phyloP scores from a whole-genome alignment of 2,329 filamentous ascomycete genomes.

The Alternaria panax region DNA sequence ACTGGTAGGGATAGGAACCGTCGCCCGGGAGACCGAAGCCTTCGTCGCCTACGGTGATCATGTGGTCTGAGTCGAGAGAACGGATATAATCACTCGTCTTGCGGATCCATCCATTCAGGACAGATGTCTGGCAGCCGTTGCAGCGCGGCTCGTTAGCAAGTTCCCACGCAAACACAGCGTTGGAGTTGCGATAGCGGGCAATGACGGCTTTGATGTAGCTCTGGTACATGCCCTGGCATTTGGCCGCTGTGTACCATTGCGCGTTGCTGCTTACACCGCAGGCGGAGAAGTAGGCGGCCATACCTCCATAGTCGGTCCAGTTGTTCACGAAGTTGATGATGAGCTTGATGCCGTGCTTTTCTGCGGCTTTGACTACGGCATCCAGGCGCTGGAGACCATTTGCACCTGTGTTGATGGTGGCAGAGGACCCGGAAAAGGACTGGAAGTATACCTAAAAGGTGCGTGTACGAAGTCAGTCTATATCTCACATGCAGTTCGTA shows the following conservation, averaged over 20 bases:
- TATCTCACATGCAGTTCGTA: no score
- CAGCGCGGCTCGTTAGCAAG: slow-evolving; percentile 72
- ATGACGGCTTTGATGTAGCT: slow-evolving; percentile 68
- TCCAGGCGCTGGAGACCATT: slow-evolving; percentile 71
- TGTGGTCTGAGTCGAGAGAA: slow-evolving; percentile 65
- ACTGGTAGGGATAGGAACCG: slow-evolving; percentile 60
- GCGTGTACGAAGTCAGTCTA: no score
- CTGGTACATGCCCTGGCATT: slow-evolving; percentile 62
- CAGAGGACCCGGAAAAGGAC: slow-evolving; percentile 56
- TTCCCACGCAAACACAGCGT: slow-evolving; percentile 72
- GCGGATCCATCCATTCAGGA: slow-evolving; percentile 67
- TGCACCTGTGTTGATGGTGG: slow-evolving; percentile 68
- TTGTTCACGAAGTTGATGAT: slow-evolving; percentile 74
- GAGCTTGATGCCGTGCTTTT: slow-evolving; percentile 66
- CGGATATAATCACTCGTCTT: slow-evolving; percentile 69
- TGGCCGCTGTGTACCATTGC: slow-evolving; percentile 64
- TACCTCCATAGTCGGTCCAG: slow-evolving; percentile 73
- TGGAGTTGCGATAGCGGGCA: slow-evolving; percentile 64
- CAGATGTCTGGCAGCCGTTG: slow-evolving; percentile 63
- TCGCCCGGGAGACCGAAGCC: slow-evolving; percentile 61
- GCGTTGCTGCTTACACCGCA: slow-evolving; percentile 61
- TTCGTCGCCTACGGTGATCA: slow-evolving; percentile 71
- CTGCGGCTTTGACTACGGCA: slow-evolving; percentile 67
- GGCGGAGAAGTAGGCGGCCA: slow-evolving; percentile 64
- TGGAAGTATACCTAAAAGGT: slow-evolving; percentile 70